Base-by-base conservation (phyloP, 352 stramenopile species). In the Pelagophyceae sp. region DNA sequence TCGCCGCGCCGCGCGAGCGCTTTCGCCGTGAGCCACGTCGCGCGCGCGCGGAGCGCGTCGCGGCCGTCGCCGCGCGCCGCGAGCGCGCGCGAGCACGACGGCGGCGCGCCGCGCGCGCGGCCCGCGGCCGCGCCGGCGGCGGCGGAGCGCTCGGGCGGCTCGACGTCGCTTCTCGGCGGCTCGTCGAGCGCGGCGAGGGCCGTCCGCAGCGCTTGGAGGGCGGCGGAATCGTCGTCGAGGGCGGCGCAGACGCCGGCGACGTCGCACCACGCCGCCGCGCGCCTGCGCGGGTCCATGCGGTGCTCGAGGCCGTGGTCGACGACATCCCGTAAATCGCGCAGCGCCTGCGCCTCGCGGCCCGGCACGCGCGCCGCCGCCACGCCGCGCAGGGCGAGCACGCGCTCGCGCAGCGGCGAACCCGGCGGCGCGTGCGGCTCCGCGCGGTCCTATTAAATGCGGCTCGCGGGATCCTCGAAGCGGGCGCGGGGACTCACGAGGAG, bases 381-480 rank as follows among this genome's bases (percentile, higher is more conserved):
- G 11, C 17, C 67, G 1, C 67, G 67, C 1, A 74, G 38, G 2
- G 67, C 67, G 17, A 74, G 67, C 15, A 74, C 67, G 33, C 67
- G 67, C 38, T 74, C 67, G 0, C 67, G 67, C 37, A 74, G n/a
- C 11, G 67, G 15, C 33, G 35, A 58, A 3, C 37, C 67, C 15
- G 67, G 67, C 35, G 67, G 67, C 35, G 67, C 33, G 67, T 74
- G 67, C 0, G 67, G 67, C 38, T 74, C 67, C 15, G 67, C 67
- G 35, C 17, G 17, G 38, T 74, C 67, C 17, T n/a, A n/a, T n/a
- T n/a, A n/a, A n/a, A n/a, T n/a, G n/a, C n/a, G n/a, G n/a, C n/a
- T n/a, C n/a, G n/a, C n/a, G n/a, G n/a, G n/a, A n/a, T n/a, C n/a
- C n/a, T n/a, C n/a, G n/a, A n/a, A n/a, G n/a, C n/a, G n/a, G n/a